A percentile compares a stretch with the other conserved stretches of the same genome.
phyloP scores from a whole-genome alignment of 768 basidiomycete genomes.

The Suillus subaureus region DNA sequence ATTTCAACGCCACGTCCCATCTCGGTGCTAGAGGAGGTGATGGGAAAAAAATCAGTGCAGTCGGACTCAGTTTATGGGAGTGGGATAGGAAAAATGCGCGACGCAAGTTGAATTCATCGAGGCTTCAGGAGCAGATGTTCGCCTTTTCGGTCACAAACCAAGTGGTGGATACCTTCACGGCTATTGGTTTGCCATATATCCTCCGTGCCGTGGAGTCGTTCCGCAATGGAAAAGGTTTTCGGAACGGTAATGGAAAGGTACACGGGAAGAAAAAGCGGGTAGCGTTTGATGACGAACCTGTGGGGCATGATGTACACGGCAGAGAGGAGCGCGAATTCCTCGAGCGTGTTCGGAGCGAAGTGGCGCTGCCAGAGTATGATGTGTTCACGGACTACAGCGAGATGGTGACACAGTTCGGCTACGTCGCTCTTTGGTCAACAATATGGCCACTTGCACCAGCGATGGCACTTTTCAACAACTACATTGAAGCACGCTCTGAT shows the following conservation, averaged over 20 bases:
- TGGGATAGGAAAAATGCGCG: conserved; percentile 50
- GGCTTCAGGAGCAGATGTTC: conserved; percentile 91
- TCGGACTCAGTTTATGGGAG: conserved; percentile 46
- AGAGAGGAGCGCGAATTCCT: conserved; percentile 79
- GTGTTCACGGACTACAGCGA: conserved; percentile 90
- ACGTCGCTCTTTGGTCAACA: conserved; percentile 88
- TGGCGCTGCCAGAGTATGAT: conserved; percentile 77
- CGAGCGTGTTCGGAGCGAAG: conserved; percentile 75
- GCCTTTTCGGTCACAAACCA: conserved; percentile 92
- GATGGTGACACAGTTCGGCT: conserved; percentile 96
- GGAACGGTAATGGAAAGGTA: conserved; percentile 23
- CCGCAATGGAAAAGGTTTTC: conserved; percentile 45
- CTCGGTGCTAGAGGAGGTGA: conserved; percentile 29
- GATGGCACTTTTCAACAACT: conserved; percentile 90
- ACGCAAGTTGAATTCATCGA: conserved; percentile 61
- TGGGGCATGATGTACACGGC: conserved; percentile 30
- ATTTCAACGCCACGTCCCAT: conserved; percentile 29
- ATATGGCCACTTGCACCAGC: conserved; percentile 93
- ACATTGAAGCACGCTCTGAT: conserved; percentile 89
- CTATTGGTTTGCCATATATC: conserved; percentile 81
- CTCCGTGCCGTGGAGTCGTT: conserved; percentile 58
- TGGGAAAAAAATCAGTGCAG: conserved; percentile 16
- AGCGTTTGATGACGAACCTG: conserved; percentile 65
- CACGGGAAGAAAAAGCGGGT: conserved; percentile 62
- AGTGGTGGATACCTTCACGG: conserved; percentile 72